Percentiles rank a stretch among this genome's conserved stretches.
phyloP scores from a whole-genome alignment of 2,329 filamentous ascomycete genomes.

The Colletotrichum sp. region DNA sequence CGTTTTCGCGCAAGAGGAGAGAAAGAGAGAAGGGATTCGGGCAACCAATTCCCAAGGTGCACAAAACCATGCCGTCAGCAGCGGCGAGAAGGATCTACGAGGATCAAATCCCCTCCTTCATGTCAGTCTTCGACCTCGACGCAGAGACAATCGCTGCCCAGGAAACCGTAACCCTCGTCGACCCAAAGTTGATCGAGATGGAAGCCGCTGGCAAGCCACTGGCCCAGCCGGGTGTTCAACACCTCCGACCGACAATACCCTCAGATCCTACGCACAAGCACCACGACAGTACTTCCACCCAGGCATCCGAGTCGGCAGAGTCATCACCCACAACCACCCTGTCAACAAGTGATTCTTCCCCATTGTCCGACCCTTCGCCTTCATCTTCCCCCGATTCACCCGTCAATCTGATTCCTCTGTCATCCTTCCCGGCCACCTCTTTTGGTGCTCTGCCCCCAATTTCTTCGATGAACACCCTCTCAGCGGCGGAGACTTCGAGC shows the following conservation, averaged over 20 bases:
- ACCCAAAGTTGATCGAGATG: conserved; percentile 57
- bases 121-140: conserved; percentile 76
- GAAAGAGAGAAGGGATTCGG: conserved; percentile 19
- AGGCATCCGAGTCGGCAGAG: conserved; percentile 83
- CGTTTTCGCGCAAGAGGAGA: conserved; percentile 22
- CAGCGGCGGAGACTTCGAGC: conserved; percentile 42
- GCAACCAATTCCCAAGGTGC: conserved; percentile 17
- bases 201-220: conserved; percentile 41
- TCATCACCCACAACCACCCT: conserved; percentile 95
- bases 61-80: conserved; percentile 63
- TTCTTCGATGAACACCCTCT: conserved; percentile 51
- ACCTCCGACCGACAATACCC: conserved; percentile 43
- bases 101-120: conserved; percentile 77
- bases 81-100: conserved; percentile 66
- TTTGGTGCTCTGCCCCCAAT: conserved; percentile 49
- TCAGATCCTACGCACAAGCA: conserved; percentile 68
- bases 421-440: conserved; percentile 68
- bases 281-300: conserved; percentile 78
- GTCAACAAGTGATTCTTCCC: conserved; percentile 90
- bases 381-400: conserved; percentile 93
- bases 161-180: conserved; percentile 58
- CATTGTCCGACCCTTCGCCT: conserved; percentile 87
- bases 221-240: conserved; percentile 36
- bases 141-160: conserved; percentile 58
- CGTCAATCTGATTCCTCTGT: conserved; percentile 72